Base-by-base conservation (phyloP, 1,284 basidiomycete species). In the Ganoderma meredithae region DNA sequence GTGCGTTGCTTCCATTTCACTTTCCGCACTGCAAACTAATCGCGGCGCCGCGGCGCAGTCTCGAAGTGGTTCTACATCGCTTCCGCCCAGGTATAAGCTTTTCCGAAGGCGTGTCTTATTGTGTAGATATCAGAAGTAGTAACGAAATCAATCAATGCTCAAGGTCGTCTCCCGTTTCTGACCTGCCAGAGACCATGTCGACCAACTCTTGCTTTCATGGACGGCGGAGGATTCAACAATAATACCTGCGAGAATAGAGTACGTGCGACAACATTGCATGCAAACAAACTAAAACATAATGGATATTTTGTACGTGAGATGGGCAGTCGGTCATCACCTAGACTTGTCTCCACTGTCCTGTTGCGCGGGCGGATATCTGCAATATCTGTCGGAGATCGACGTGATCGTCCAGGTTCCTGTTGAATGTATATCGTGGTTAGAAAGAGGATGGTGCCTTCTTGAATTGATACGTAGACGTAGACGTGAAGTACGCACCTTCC, bases 41-140 rank as follows among this genome's bases (percentile, higher is more conserved):
- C 75, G 75, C 41, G 27, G 62, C 13, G 15, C 49, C 62, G 39
- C 7, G 55, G 22, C 53, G 65, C 78, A 90, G 94, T 96, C 76
- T 95, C 92, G 73, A 95, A 95, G 79, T 92, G 94, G 94, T 95
- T 95, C 88, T 93, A 94, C 81, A 95, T 95, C 75, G 93, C 93
- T 19, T 94, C 93, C 55, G 91, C 92, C 56, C 90, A 92, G 73
- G 91, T 95, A 72, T 95, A 78, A 70, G 71, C 59, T 41, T 49
- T 70, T 71, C 27, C 59, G 71, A 70, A 71, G 66, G 62, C 68
- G 63, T 63, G 64, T 71, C 33, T 67, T 66, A 68, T 71, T 70
- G 63, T 72, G 63, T 73, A 66, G 69, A 33, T 62, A 60, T 64
- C 64, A 66, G 70, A 69, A 74, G 69, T 41, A 72, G 67, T 71